Conservation (phyloP, 169 alveolate species). For the Perkinsus marinus region DNA sequence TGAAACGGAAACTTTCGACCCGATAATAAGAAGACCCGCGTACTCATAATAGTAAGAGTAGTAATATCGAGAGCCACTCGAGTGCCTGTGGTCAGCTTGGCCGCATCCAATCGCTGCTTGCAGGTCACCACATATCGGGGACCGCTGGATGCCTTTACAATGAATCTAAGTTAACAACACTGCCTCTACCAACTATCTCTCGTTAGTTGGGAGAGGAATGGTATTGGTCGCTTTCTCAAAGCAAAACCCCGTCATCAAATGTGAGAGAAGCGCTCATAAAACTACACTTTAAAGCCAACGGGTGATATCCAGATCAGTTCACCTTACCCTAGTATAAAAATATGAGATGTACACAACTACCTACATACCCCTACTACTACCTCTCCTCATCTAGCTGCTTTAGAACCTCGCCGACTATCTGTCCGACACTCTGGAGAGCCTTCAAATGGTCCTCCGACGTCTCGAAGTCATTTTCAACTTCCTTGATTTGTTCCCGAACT, state of each 20-base stretch:
- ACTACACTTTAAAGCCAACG: too few relatives aligned
- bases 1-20: neutral
- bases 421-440: conserved; percentile 94
- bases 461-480: conserved; percentile 59
- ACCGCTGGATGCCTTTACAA: conserved; percentile 88
- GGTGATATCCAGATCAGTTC: too few relatives aligned
- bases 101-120: conserved; percentile 78
- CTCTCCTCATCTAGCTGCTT: conserved; percentile 82
- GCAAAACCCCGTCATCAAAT: too few relatives aligned
- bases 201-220: too few relatives aligned
- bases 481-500: conserved; percentile 39
- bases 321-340: too few relatives aligned
- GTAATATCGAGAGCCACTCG: conserved; percentile 97
- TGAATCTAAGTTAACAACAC: conserved; percentile 20
- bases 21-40: neutral
- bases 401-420: conserved; percentile 91
- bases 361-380: conserved; percentile 13
- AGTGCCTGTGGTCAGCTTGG: conserved; percentile 80
- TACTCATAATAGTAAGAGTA: conserved; percentile 92
- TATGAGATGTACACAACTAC: too few relatives aligned
- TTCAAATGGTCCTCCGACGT: conserved; percentile 88
- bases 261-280: too few relatives aligned
- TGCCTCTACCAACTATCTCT: too few relatives aligned
- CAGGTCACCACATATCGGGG: conserved; percentile 95
- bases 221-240: too few relatives aligned